These are phyloP conservation scores for Phylloporus rhodoxanthus DNA, from an alignment of 768 basidiomycete genomes.

Conservation along the genomic window DNA sequence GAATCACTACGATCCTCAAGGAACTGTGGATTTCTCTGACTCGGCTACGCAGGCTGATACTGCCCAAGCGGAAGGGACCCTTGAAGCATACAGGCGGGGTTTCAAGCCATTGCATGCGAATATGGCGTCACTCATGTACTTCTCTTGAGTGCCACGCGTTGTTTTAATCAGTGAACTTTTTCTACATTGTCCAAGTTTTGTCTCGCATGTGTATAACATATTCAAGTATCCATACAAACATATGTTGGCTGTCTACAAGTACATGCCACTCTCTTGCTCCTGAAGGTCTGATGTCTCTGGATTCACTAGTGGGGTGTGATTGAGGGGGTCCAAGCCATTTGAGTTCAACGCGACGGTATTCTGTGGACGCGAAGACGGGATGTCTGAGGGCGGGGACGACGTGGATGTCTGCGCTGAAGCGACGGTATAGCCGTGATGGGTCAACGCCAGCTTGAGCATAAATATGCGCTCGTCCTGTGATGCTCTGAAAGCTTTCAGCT, in stretches of 20 bases:
- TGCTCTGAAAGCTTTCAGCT: constrained; percentile 41
- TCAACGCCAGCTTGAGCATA: constrained; percentile 61
- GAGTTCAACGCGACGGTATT: constrained; percentile 7
- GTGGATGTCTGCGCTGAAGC: constrained; percentile 19
- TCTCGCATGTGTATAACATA: neutral
- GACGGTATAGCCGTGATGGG: constrained; percentile 51
- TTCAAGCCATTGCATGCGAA: constrained; percentile 54
- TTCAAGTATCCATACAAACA: neutral
- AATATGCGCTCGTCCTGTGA: constrained; percentile 74
- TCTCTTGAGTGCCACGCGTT: constrained; percentile 31
- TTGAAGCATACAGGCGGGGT: constrained; percentile 44
- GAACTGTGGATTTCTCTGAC: constrained; percentile 54
- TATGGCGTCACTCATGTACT: constrained; percentile 55
- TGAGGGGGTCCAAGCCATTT: constrained; percentile 10
- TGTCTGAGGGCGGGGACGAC: neutral
- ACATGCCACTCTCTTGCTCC: constrained; percentile 18
- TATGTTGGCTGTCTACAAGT: constrained; percentile 20
- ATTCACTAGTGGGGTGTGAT: neutral
- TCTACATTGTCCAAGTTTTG: neutral
- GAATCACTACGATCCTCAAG: constrained; percentile 69
- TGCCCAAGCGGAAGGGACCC: constrained; percentile 34
- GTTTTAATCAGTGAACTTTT: neutral
- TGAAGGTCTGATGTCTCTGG: neutral
- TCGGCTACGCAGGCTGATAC: constrained; percentile 45
- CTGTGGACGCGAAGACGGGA: neutral